These are phyloP conservation scores for Suillus variegatus DNA, from an alignment of 768 basidiomycete genomes.

Conservation along the genomic window DNA sequence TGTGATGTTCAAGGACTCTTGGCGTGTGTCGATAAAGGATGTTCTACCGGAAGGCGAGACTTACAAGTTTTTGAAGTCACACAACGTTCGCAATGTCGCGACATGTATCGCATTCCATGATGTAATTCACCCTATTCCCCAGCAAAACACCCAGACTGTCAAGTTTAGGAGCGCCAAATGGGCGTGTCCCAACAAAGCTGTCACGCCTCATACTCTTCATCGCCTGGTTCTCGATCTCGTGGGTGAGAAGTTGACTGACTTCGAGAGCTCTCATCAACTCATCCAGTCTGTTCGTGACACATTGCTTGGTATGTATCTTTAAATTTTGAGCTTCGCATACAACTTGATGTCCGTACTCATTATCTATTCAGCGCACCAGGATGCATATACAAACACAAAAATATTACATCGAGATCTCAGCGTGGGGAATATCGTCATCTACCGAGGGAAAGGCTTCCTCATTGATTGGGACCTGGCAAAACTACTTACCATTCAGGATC, in stretches of 20 bases:
- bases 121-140: background rate
- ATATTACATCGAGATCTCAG: conserved; percentile 9
- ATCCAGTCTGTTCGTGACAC: conserved; percentile 6
- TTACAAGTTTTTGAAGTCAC: background rate
- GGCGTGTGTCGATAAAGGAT: background rate
- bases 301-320: background rate
- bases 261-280: background rate
- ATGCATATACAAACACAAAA: background rate
- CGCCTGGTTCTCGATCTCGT: background rate
- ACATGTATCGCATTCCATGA: conserved; percentile 1
- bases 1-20: conserved; percentile 10
- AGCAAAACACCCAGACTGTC: conserved; percentile 4
- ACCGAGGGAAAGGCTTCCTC: background rate
- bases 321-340: background rate
- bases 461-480: conserved; percentile 13
- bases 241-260: conserved; percentile 1
- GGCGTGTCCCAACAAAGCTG: background rate
- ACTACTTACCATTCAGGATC: background rate
- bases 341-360: background rate
- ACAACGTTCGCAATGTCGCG: background rate
- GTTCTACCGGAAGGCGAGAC: conserved; percentile 5
- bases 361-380: conserved; percentile 1
- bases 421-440: conserved; percentile 5
- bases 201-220: conserved; percentile 7
- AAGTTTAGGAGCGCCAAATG: background rate